Evolutionary conservation across 306 rosid genomes (phyloP).

Genomic region (Benincasa hispida): DNA sequence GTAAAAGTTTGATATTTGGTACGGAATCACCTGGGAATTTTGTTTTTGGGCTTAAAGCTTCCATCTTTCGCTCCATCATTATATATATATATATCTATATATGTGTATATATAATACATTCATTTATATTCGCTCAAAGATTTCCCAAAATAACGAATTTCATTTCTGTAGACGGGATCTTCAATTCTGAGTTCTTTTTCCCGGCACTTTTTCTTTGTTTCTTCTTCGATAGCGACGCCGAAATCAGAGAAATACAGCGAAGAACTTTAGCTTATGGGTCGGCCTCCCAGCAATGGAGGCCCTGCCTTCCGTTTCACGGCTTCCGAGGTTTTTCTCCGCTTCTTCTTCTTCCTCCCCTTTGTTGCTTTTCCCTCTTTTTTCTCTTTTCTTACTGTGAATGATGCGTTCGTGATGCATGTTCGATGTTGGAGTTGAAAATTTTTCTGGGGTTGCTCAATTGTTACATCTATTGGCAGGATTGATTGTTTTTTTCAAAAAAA

Average conservation of each 20-base stretch:
- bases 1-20: not conserved
- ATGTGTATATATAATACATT: not conserved
- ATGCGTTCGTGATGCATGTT: not conserved
- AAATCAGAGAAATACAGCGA: not conserved
- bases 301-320: constrained; percentile 90
- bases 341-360: not conserved
- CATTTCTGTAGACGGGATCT: constrained; percentile 4
- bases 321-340: constrained; percentile 40
- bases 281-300: constrained; percentile 93
- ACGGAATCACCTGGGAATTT: constrained; percentile 1
- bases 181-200: not conserved
- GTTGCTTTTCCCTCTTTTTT: not conserved
- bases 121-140: not conserved
- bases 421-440: not conserved
- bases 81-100: not conserved
- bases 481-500: not conserved
- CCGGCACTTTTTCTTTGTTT: constrained; percentile 1
- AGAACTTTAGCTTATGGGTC: constrained; percentile 45
- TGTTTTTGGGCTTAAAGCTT: not conserved
- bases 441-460: not conserved
- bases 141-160: constrained; percentile 3
- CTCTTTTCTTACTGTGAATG: not conserved
- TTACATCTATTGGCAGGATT: not conserved
- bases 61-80: not conserved
- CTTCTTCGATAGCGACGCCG: constrained; percentile 6